Percentiles rank a stretch among this genome's conserved stretches.
Evolutionary conservation across 2,329 filamentous ascomycete species (phyloP).

Genomic region (Fusarium cyanostomum): DNA sequence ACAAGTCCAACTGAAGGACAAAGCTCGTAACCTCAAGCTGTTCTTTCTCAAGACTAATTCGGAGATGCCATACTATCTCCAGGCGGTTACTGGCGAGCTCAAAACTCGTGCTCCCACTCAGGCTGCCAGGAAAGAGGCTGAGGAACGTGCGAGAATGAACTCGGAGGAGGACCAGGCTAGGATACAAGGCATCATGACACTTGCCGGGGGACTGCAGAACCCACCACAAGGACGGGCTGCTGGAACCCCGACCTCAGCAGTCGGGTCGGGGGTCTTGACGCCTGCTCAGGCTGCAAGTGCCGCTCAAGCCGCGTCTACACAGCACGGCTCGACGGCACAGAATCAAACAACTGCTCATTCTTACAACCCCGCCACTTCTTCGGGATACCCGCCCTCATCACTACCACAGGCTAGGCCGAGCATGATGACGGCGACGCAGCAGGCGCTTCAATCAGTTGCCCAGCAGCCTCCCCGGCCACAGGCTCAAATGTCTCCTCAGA

Average conservation of each 20-base stretch:
- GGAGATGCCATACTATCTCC: conserved; percentile 87
- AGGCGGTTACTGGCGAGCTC: conserved; percentile 88
- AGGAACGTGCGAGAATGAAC: conserved; percentile 67
- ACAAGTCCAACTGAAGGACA: conserved; percentile 92
- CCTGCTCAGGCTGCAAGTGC: conserved; percentile 47
- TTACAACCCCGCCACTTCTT: conserved; percentile 28
- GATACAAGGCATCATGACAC: conserved; percentile 67
- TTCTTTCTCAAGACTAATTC: conserved; percentile 93
- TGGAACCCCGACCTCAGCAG: conserved; percentile 39
- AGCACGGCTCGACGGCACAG: conserved; percentile 26
- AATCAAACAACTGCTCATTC: conserved; percentile 28
- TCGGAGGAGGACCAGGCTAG: conserved; percentile 69
- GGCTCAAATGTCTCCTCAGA: conserved; percentile 45
- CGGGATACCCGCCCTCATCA: conserved; percentile 42
- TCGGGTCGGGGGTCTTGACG: conserved; percentile 46
- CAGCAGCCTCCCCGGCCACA: conserved; percentile 41
- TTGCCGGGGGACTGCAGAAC: conserved; percentile 63
- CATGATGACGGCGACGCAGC: conserved; percentile 45
- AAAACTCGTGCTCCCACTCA: conserved; percentile 84
- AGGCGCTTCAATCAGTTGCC: conserved; percentile 43
- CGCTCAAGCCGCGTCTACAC: conserved; percentile 41
- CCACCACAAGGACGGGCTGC: conserved; percentile 43
- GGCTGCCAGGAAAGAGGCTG: conserved; percentile 74
- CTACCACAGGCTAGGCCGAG: conserved; percentile 41
- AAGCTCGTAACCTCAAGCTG: conserved; percentile 87